These are phyloP conservation scores for Tolypocladium inflatum DNA, from an alignment of 2,329 filamentous ascomycete genomes.

Conservation along the genomic window DNA sequence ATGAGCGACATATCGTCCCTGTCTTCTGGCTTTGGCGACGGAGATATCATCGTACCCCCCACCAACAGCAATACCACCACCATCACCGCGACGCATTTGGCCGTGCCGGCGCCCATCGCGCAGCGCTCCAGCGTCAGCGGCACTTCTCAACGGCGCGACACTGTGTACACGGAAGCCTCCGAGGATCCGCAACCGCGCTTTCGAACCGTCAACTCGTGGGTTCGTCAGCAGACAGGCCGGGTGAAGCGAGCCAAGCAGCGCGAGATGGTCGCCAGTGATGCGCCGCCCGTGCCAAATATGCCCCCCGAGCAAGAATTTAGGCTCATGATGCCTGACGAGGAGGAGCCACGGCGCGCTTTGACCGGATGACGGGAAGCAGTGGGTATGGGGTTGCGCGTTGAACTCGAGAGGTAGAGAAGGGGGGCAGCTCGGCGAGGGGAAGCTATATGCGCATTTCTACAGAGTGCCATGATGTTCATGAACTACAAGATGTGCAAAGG, in stretches of 20 bases:
- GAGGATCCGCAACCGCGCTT: constrained; percentile 47
- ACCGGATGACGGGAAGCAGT: background rate
- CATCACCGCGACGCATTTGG: constrained; percentile 2
- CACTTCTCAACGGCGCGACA: constrained; percentile 28
- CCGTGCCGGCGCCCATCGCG: constrained; percentile 2
- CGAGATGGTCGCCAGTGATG: constrained; percentile 11
- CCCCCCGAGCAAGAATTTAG: constrained; percentile 36
- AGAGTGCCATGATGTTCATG: background rate
- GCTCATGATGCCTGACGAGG: constrained; percentile 41
- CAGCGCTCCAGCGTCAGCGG: constrained; percentile 5
- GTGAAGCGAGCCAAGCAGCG: constrained; percentile 37
- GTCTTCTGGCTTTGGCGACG: constrained; percentile 56
- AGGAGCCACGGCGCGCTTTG: constrained; percentile 34
- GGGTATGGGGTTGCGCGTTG: background rate
- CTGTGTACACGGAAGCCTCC: constrained; percentile 41
- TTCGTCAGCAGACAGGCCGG: constrained; percentile 51
- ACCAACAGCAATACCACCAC: constrained; percentile 5
- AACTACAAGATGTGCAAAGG: background rate
- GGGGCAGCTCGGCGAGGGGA: background rate
- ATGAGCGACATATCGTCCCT: constrained; percentile 48
- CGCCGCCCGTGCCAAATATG: constrained; percentile 30
- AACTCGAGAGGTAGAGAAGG: background rate
- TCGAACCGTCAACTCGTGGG: constrained; percentile 52
- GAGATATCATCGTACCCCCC: constrained; percentile 41
- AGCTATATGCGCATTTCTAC: background rate